Percentiles rank a stretch among this genome's conserved stretches.
These are phyloP conservation scores for Schizosaccharomyces octosporus DNA, from an alignment of 805 yeast genomes.

Conservation along the genomic window DNA sequence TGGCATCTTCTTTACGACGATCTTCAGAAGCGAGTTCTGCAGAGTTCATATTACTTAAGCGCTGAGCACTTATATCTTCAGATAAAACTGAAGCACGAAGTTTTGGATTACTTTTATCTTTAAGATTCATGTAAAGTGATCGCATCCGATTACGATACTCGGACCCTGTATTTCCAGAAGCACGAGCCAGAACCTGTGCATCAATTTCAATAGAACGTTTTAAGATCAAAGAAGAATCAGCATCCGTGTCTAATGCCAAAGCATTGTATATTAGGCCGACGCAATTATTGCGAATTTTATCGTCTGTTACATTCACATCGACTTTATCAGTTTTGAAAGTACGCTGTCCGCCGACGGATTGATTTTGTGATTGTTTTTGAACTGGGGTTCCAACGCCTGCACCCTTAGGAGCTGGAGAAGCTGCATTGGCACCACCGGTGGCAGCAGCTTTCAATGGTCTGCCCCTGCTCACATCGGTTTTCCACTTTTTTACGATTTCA, in stretches of 20 bases:
- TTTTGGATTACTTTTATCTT: constrained; percentile 75
- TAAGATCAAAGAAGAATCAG: constrained; percentile 35
- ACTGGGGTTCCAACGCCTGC: constrained; percentile 4
- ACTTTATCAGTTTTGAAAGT: constrained; percentile 59
- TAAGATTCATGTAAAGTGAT: constrained; percentile 62
- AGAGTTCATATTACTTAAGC: constrained; percentile 62
- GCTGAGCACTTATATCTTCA: constrained; percentile 40
- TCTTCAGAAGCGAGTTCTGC: constrained; percentile 89
- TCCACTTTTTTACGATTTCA: constrained; percentile 62
- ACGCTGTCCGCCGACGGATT: constrained; percentile 25
- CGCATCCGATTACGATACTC: constrained; percentile 63
- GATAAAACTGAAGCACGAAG: constrained; percentile 41
- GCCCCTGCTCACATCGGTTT: constrained; percentile 28
- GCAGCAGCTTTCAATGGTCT: background rate
- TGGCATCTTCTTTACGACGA: constrained; percentile 60
- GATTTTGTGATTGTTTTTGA: constrained; percentile 5
- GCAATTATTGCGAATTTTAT: constrained; percentile 62
- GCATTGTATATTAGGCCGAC: constrained; percentile 71
- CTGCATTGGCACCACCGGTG: background rate
- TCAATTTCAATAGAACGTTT: constrained; percentile 49
- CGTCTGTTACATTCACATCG: constrained; percentile 40
- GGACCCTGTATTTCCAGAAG: constrained; percentile 28
- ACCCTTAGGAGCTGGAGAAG: constrained; percentile 6
- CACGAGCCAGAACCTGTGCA: constrained; percentile 30
- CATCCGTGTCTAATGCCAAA: constrained; percentile 53